Conservation (phyloP, 805 yeast genomes). For the Candida vaughaniae region DNA sequence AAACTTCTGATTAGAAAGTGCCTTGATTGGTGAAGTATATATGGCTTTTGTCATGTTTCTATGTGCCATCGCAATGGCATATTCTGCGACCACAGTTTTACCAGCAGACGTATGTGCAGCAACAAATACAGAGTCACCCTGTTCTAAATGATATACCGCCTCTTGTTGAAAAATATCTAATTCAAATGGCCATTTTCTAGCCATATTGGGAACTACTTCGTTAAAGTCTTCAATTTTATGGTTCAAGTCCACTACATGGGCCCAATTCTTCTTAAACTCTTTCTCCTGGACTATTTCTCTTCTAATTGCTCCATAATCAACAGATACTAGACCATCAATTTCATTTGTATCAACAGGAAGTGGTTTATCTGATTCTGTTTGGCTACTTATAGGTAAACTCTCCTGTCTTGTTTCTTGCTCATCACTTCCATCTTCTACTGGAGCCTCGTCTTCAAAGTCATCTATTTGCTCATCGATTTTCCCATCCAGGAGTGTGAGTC, state of each 20-base stretch:
- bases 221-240: conserved; percentile 80
- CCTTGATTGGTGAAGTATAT: conserved; percentile 94
- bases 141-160: conserved; percentile 93
- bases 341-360: conserved; percentile 36
- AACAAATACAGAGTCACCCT: conserved; percentile 97
- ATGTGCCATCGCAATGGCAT: conserved; percentile 95
- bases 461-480: conserved; percentile 11
- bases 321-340: conserved; percentile 43
- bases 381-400: neutral
- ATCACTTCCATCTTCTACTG: conserved; percentile 16
- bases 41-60: conserved; percentile 96
- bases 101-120: conserved; percentile 99
- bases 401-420: conserved; percentile 4
- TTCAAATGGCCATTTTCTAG: conserved; percentile 92
- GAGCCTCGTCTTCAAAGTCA: conserved; percentile 12
- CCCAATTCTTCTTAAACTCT: conserved; percentile 69
- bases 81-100: conserved; percentile 96
- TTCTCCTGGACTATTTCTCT: conserved; percentile 22
- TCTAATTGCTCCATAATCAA: conserved; percentile 28
- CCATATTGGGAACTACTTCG: conserved; percentile 90
- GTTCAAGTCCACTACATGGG: conserved; percentile 87
- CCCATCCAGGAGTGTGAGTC: conserved; percentile 42
- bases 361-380: neutral
- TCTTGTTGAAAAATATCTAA: conserved; percentile 94
- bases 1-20: conserved; percentile 85